Conservation (phyloP, 441 rosid species). For the Aleurites moluccanus region DNA sequence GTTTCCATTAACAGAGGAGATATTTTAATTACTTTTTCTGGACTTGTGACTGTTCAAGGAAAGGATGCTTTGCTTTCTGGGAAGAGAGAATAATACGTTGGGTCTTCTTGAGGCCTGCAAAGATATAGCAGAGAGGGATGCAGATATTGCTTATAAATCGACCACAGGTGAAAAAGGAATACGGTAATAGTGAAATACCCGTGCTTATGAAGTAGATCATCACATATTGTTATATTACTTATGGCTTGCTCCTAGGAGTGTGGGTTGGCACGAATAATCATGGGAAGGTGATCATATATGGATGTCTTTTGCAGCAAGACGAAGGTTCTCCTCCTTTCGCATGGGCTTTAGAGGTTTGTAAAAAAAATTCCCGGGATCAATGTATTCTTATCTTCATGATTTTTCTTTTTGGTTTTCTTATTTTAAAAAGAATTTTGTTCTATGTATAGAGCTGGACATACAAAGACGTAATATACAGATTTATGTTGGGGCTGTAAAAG, state of each 20-base stretch:
- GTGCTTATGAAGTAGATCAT: slow-evolving; percentile 50
- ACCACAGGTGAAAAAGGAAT: slow-evolving; percentile 47
- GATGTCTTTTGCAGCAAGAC: slow-evolving; percentile 78
- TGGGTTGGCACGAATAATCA: slow-evolving; percentile 72
- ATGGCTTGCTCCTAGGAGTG: slow-evolving; percentile 70
- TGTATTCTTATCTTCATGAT: too few relatives aligned
- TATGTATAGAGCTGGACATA: slow-evolving; percentile 69
- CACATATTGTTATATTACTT: slow-evolving; percentile 73
- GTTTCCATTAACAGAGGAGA: slow-evolving; percentile 71
- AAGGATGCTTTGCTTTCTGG: slow-evolving; percentile 63
- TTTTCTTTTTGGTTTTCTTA: slow-evolving; percentile 37
- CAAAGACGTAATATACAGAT: slow-evolving; percentile 51
- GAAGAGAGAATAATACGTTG: slow-evolving; percentile 56
- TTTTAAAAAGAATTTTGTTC: slow-evolving; percentile 62
- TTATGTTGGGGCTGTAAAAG: too few relatives aligned
- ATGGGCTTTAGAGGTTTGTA: slow-evolving; percentile 93
- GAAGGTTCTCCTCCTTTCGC: slow-evolving; percentile 59
- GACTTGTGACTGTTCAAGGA: slow-evolving; percentile 59
- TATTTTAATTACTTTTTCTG: slow-evolving; percentile 69
- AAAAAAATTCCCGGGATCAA: slow-evolving; percentile 26
- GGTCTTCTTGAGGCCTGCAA: slow-evolving; percentile 71
- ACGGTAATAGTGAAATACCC: slow-evolving; percentile 56
- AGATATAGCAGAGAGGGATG: slow-evolving; percentile 51
- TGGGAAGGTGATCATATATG: slow-evolving; percentile 65
- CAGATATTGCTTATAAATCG: slow-evolving; percentile 50